Percentiles rank a stretch among this genome's conserved stretches.
Evolutionary conservation across 23 red algal species (phyloP).

Genomic region (Gracilaria gracilis): DNA sequence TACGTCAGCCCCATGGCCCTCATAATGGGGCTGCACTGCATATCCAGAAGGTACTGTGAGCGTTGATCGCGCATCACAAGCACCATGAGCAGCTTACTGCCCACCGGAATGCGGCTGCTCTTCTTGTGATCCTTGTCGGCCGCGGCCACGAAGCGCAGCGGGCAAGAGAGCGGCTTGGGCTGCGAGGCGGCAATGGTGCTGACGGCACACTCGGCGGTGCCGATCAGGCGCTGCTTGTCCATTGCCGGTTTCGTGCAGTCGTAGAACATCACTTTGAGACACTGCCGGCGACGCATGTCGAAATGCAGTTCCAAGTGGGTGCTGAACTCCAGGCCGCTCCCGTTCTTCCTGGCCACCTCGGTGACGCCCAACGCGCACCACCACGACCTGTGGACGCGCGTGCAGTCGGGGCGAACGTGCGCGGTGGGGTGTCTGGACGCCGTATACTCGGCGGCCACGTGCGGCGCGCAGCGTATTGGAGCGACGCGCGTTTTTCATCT

Average conservation of each 20-base stretch:
- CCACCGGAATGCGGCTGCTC: conserved; percentile 36
- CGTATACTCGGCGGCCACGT: neutral
- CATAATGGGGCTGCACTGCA: conserved; percentile 49
- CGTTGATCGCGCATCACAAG: neutral
- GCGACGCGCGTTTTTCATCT: neutral
- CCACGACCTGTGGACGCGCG: neutral
- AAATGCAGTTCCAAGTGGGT: conserved; percentile 9
- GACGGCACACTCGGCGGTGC: conserved; percentile 2
- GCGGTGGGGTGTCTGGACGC: neutral
- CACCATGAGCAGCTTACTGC: conserved; percentile 12
- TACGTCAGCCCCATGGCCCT: conserved; percentile 22
- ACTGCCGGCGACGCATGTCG: neutral
- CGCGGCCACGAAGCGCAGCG: conserved; percentile 32
- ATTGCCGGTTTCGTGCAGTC: conserved; percentile 9
- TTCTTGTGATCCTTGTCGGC: conserved; percentile 46
- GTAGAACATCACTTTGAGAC: conserved; percentile 35
- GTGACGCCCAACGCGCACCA: conserved; percentile 42
- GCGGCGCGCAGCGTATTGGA: neutral
- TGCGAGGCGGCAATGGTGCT: neutral
- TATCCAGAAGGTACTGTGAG: conserved; percentile 16
- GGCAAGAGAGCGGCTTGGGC: conserved; percentile 16
- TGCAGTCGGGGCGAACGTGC: neutral
- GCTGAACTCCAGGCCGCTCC: conserved; percentile 38
- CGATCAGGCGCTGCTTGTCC: conserved; percentile 39
- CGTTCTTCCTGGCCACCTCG: conserved; percentile 42